These are phyloP conservation scores for Talaromyces borbonicus DNA, from an alignment of 495 filamentous ascomycete species.

Conservation along the genomic window DNA sequence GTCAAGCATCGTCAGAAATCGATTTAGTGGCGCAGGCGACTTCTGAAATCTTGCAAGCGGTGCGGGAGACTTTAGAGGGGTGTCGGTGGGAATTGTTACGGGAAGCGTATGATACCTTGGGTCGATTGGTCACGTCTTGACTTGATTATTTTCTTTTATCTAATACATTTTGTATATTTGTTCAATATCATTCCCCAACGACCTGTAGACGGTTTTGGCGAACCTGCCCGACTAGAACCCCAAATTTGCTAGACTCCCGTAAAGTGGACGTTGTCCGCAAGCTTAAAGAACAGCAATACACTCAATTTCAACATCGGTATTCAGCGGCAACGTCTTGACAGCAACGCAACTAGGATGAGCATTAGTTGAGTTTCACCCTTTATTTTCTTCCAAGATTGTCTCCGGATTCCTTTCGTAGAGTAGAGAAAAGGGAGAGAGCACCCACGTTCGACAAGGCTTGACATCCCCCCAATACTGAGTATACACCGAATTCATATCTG, in stretches of 20 bases:
- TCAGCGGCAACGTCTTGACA: conserved; percentile 52
- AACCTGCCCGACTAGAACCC: no score
- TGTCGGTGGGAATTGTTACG: conserved; percentile 16
- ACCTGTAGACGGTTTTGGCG: no score
- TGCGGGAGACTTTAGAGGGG: conserved; percentile 10
- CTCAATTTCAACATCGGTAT: conserved; percentile 65
- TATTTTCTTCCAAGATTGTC: not conserved
- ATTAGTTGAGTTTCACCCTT: not conserved
- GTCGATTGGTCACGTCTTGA: not conserved
- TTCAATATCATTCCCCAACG: not conserved
- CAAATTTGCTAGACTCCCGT: no score
- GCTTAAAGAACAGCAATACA: conserved; percentile 45
- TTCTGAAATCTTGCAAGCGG: conserved; percentile 3
- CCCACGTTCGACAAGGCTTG: conserved; percentile 48
- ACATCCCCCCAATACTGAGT: conserved; percentile 47
- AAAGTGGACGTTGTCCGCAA: no score
- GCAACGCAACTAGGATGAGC: conserved; percentile 44
- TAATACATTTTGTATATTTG: not conserved
- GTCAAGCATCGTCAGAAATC: conserved; percentile 3
- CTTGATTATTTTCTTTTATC: not conserved
- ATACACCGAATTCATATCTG: conserved; percentile 53
- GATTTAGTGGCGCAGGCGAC: conserved; percentile 4
- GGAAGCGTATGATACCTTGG: conserved; percentile 12
- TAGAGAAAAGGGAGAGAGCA: conserved; percentile 4
- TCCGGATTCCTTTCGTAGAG: not conserved